Base-by-base conservation (phyloP, 768 basidiomycete genomes). In the Russula abietina region DNA sequence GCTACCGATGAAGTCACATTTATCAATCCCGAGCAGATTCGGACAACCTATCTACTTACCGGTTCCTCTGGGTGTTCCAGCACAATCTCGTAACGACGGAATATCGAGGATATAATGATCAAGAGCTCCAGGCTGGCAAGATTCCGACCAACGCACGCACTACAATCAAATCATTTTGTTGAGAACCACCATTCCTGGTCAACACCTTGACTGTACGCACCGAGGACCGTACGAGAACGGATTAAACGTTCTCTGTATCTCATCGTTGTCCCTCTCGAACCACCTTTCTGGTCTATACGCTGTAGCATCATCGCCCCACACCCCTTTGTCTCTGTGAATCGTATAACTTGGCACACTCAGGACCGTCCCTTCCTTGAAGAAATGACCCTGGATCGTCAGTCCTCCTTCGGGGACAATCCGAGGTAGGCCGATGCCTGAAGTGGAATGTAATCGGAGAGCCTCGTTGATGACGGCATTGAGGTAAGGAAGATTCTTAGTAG, bases 381-480 rank as follows among this genome's bases (percentile, higher is more conserved):
- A 76, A 65, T 76, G 75, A 9, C 79, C 87, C 52, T 70, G 72
- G 12, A 89, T 74, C 1, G 80, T 83, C 61, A 93, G 71, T 1
- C 93, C 92, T 50, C 84, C 89, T 56, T 85, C 79, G 1, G 91
- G 89, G 10, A 86, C 87, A 45, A 89, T 65, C 22, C 93, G 85
- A 26, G 94, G 90, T 19, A 97, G 82, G 14, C 94, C 94, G 32
- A 94, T 77, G 5, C 86, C 82, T 3, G 87, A 89, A 0, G 93
- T 93, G 1, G 90, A 89, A 75, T 95, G 92, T 9, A 93, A 71
- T 2, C 94, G 86, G 33, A 97, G 79, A 3, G 80, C 87, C 74
- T 97, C 94, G 71, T 91, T 85, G 75, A 96, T 89, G 73, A 87
- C 89, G 0, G 93, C 93, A 51, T 91, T 85, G 67, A 95, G 81